These are phyloP conservation scores for Botrytis aclada DNA, from an alignment of 2,329 filamentous ascomycete species.

Conservation along the genomic window DNA sequence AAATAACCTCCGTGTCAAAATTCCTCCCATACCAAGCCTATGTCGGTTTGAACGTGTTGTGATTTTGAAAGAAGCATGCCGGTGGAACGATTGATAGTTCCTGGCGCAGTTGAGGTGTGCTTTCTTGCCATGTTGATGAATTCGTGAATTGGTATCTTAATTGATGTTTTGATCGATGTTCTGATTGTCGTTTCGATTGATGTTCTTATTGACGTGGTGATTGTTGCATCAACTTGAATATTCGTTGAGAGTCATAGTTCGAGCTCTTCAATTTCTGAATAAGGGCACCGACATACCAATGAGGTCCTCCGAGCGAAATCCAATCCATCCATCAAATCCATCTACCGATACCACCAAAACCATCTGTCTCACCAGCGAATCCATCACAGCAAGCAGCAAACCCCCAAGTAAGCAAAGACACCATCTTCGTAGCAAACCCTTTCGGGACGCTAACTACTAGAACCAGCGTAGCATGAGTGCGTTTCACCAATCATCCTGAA, in stretches of 20 bases:
- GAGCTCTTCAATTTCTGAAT: background rate
- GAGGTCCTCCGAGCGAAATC: background rate
- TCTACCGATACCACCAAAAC: background rate
- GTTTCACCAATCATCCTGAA: background rate
- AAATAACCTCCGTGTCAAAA: background rate
- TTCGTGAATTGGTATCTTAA: no score
- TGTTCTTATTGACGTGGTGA: background rate
- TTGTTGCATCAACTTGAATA: no score
- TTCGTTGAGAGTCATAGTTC: background rate
- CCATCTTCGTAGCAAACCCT: background rate
- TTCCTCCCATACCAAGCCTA: background rate
- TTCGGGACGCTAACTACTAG: background rate
- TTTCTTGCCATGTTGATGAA: background rate
- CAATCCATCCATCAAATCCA: background rate
- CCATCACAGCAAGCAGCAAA: conserved; percentile 6
- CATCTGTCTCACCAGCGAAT: background rate
- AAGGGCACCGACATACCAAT: background rate
- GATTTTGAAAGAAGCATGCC: background rate
- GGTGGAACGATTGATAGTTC: background rate
- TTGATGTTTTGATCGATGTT: background rate
- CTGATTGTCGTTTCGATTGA: background rate
- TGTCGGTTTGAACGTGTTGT: background rate
- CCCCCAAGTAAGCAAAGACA: background rate
- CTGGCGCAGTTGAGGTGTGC: background rate
- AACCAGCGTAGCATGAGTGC: conserved; percentile 12